phyloP scores from a whole-genome alignment of 2,329 filamentous ascomycete species.

The Fusarium armeniacum region DNA sequence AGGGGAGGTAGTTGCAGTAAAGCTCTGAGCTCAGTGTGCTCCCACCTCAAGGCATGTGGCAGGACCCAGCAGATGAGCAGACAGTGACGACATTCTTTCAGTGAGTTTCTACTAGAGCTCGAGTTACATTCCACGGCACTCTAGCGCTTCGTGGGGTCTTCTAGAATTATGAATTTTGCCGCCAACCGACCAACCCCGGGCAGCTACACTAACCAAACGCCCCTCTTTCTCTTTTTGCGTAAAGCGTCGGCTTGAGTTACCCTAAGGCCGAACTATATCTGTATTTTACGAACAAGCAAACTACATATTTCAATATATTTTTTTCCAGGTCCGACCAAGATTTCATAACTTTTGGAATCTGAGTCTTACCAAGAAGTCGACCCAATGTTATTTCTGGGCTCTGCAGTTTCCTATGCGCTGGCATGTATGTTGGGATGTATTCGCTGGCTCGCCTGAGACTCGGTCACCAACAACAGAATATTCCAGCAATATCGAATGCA shows the following conservation, averaged over 20 bases:
- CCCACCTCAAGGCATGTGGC: constrained; percentile 1
- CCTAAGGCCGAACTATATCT: neutral
- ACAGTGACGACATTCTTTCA: constrained; percentile 44
- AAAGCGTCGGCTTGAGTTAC: neutral
- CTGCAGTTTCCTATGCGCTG: constrained; percentile 6
- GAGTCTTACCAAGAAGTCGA: neutral
- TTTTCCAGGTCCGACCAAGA: too few species aligned
- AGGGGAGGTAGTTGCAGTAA: neutral
- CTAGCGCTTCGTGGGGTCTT: constrained; percentile 46
- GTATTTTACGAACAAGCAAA: neutral
- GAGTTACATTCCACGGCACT: constrained; percentile 40
- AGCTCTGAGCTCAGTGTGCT: constrained; percentile 1
- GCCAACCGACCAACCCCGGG: constrained; percentile 1
- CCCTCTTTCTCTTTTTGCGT: constrained; percentile 1
- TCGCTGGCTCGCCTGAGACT: constrained; percentile 10
- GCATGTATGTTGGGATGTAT: constrained; percentile 5
- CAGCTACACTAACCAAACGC: constrained; percentile 8
- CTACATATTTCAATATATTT: neutral
- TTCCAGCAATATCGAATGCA: constrained; percentile 16
- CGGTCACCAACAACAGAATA: constrained; percentile 2
- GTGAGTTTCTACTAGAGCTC: constrained; percentile 37
- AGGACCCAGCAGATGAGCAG: constrained; percentile 34
- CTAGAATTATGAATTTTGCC: constrained; percentile 46
- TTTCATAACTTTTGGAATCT: neutral
- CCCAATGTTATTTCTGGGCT: constrained; percentile 1